Conservation (phyloP, 2,329 filamentous ascomycete genomes). For the Colletotrichum orchidophilum region DNA sequence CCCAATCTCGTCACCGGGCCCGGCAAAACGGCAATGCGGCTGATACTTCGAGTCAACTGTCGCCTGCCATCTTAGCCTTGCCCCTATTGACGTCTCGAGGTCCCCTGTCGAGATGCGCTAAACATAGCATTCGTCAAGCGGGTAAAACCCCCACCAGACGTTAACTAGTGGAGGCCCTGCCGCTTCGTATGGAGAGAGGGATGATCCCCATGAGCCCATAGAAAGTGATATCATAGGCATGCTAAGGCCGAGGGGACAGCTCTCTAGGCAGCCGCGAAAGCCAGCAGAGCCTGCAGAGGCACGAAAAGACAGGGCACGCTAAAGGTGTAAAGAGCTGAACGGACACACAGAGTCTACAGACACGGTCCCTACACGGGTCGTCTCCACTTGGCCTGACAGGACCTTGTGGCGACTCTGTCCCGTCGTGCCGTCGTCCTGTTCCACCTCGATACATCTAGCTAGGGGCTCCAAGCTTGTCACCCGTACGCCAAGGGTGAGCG, state of each 20-base stretch:
- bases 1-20: neutral
- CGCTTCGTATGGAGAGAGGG: neutral
- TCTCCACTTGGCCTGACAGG: neutral
- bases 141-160: neutral
- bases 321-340: neutral
- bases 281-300: too few species aligned
- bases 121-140: neutral
- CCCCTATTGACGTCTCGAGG: neutral
- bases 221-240: constrained; percentile 11
- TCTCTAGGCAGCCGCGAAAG: neutral
- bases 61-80: neutral
- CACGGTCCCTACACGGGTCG: neutral
- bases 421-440: neutral
- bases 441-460: neutral
- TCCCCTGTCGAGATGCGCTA: neutral
- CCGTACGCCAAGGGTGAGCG: constrained; percentile 1
- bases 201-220: constrained; percentile 2
- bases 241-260: neutral
- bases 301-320: too few species aligned
- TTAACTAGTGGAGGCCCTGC: neutral
- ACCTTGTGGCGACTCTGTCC: neutral
- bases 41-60: neutral
- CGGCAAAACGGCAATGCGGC: neutral
- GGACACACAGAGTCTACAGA: neutral
- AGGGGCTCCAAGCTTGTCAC: neutral